These are phyloP conservation scores for Mycosphaerelloides madeirae DNA, from an alignment of 2,329 filamentous ascomycete genomes.

Conservation along the genomic window DNA sequence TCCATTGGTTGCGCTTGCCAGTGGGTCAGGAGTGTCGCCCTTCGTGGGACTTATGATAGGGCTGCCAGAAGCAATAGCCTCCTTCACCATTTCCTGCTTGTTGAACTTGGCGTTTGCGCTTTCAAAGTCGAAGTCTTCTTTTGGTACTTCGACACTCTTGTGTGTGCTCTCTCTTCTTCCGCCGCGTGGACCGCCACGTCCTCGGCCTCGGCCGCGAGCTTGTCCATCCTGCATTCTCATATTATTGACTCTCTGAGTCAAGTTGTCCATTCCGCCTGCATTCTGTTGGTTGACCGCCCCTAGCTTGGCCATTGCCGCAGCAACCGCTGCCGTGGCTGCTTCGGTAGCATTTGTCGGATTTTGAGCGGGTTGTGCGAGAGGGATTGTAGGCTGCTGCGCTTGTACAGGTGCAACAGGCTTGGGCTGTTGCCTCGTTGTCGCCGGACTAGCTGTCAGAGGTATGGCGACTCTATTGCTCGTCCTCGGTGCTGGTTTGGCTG, in stretches of 20 bases:
- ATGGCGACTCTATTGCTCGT: constrained; percentile 53
- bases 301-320: constrained; percentile 72
- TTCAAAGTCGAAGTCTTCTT: constrained; percentile 89
- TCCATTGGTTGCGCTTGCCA: constrained; percentile 27
- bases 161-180: constrained; percentile 32
- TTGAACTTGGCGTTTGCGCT: constrained; percentile 83
- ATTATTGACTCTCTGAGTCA: constrained; percentile 70
- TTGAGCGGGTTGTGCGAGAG: constrained; percentile 15
- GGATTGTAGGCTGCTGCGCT: constrained; percentile 9
- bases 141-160: constrained; percentile 73
- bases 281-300: constrained; percentile 30
- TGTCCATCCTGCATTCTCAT: constrained; percentile 52
- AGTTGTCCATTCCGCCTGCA: constrained; percentile 54
- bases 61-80: constrained; percentile 74
- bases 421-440: constrained; percentile 22
- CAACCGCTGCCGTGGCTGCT: constrained; percentile 71
- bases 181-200: constrained; percentile 43
- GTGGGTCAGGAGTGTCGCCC: constrained; percentile 20
- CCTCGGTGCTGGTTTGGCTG: constrained; percentile 35
- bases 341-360: constrained; percentile 58
- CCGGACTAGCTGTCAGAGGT: constrained; percentile 49
- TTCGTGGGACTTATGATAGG: constrained; percentile 48
- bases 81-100: constrained; percentile 80
- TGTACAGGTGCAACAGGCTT: constrained; percentile 9
- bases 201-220: constrained; percentile 41